Base-by-base conservation (phyloP, 176 grass and related monocot species). In the Rhipidocladum racemiflorum region DNA sequence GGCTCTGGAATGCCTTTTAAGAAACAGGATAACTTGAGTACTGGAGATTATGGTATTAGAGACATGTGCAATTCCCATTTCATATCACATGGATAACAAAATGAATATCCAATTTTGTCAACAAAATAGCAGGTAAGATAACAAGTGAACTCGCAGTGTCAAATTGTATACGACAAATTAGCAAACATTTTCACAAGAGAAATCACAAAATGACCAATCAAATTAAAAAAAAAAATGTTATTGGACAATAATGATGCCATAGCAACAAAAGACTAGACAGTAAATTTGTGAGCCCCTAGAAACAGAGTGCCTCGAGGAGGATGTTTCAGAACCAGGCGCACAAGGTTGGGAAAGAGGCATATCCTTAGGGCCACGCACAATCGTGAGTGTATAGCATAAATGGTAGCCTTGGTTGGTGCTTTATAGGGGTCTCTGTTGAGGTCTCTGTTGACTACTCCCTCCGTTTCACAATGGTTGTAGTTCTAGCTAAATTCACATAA, bases 1-100 rank as follows among this genome's bases (percentile, higher is more conserved):
- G 82, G 63, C 21, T 45, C 21, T 80, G 42, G 65, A 15, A 72
- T 78, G 20, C 53, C 51, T 76, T 87, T 61, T 28, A 89, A 81
- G 56, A 46, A 85, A 64, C 48, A 81, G 38, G n/a, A n/a, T n/a
- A 30, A 30, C 30, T 30, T 30, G 30, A 72, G 7, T 71, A 71
- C 27, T 28, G 15, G 27, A 39, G 78, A 48, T 24, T 28, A 62
- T 9, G n/a, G 30, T 70, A 21, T 36, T 70, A 53, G 4, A 38
- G 29, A 53, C 79, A 79, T 54, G 56, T 78, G 42, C 27, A 62
- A 76, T 68, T 69, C 50, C 30, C 32, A 29, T 61, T 68, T 77
- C 64, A 71, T 60, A 70, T 70, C 34, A 77, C 34, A 36, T 3
- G 32, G 32, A 28, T 48, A 18, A 54, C 61, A 75, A 51, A 72